Evolutionary conservation across 2,329 filamentous ascomycete species (phyloP).

Genomic region (Pseudogymnoascus sp.): DNA sequence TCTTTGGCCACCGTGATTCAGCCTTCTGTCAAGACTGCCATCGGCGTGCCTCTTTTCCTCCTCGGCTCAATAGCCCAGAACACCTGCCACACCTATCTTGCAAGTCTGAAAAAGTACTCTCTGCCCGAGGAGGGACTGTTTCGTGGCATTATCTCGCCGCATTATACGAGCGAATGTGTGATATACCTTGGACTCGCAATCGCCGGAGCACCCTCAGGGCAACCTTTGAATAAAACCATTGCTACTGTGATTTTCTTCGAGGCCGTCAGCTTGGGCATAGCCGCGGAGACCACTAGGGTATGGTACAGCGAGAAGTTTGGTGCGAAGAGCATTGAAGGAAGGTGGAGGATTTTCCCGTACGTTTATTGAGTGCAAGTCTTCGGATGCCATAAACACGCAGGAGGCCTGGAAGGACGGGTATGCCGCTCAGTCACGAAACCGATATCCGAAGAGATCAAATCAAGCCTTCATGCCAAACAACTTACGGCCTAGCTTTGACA

Average conservation of each 20-base stretch:
- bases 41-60: slow-evolving; percentile 57
- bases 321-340: slow-evolving; percentile 47
- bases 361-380: slow-evolving; percentile 40
- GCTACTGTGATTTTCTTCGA: slow-evolving; percentile 66
- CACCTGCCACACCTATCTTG: slow-evolving; percentile 62
- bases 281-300: slow-evolving; percentile 64
- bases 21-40: slow-evolving; percentile 39
- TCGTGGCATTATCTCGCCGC: slow-evolving; percentile 66
- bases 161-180: slow-evolving; percentile 83
- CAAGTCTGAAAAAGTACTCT: slow-evolving; percentile 70
- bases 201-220: slow-evolving; percentile 60
- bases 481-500: slow-evolving; percentile 64
- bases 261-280: slow-evolving; percentile 69
- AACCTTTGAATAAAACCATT: slow-evolving; percentile 63
- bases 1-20: slow-evolving; percentile 17
- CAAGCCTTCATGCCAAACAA: slow-evolving; percentile 14
- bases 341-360: slow-evolving; percentile 71
- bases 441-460: neutral
- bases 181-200: slow-evolving; percentile 76
- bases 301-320: slow-evolving; percentile 80
- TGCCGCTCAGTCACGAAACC: neutral
- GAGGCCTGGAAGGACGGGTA: neutral
- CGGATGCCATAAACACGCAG: neutral
- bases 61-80: slow-evolving; percentile 67
- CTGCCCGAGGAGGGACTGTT: slow-evolving; percentile 70